Evolutionary conservation across 306 rosid genomes (phyloP).

Genomic region (Quercus cerris): DNA sequence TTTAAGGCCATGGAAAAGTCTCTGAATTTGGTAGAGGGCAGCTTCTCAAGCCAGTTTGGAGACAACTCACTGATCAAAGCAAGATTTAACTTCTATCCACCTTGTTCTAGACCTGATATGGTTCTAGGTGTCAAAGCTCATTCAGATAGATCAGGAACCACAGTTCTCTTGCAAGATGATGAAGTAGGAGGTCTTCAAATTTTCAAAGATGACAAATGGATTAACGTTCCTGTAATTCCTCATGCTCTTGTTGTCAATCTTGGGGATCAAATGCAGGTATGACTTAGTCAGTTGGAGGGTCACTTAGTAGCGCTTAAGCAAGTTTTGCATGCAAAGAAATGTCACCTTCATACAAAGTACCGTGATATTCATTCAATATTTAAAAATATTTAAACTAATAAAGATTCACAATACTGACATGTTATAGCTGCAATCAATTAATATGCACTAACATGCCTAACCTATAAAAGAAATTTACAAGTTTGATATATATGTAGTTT

Average conservation of each 20-base stretch:
- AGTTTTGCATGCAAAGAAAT: too few relatives aligned
- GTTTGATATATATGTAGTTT: too few relatives aligned
- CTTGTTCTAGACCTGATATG: constrained; percentile 53
- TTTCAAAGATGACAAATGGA: constrained; percentile 39
- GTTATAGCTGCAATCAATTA: neutral
- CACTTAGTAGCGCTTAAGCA: too few relatives aligned
- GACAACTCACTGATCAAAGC: constrained; percentile 20
- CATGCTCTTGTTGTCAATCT: constrained; percentile 60
- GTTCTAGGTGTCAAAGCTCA: constrained; percentile 72
- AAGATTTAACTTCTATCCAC: constrained; percentile 57
- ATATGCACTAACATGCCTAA: too few relatives aligned
- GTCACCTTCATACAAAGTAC: too few relatives aligned
- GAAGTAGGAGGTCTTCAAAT: constrained; percentile 67
- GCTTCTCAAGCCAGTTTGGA: constrained; percentile 51
- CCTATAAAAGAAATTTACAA: too few relatives aligned
- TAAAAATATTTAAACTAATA: too few relatives aligned
- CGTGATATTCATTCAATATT: too few relatives aligned
- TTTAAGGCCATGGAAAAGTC: constrained; percentile 46
- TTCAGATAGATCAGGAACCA: constrained; percentile 58
- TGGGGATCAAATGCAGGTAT: constrained; percentile 70
- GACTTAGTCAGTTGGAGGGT: neutral
- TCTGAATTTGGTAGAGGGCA: constrained; percentile 44
- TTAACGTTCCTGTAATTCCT: constrained; percentile 51
- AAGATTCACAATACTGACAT: too few relatives aligned
- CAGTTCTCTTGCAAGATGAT: constrained; percentile 55